Percentiles rank a stretch among this genome's conserved stretches.
These are phyloP conservation scores for Bodo saltans DNA, from an alignment of 78 protist species.

Conservation along the genomic window DNA sequence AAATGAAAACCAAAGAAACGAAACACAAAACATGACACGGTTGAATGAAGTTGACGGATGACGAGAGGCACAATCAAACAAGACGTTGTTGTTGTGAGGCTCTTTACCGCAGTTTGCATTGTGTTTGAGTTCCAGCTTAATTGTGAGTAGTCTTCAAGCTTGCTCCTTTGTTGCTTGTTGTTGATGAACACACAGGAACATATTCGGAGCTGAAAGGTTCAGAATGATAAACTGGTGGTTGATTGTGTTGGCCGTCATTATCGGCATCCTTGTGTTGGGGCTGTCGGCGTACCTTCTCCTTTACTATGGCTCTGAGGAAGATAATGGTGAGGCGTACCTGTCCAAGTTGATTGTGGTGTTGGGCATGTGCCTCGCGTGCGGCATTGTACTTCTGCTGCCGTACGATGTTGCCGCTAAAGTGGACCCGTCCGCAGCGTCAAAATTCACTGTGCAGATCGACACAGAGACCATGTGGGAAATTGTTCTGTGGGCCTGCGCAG, in stretches of 20 bases:
- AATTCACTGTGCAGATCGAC: background rate
- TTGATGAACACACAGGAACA: too few species aligned
- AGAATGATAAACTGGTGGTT: constrained; percentile 5
- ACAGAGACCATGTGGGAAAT: constrained; percentile 14
- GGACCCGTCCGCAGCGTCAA: background rate
- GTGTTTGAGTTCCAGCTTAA: too few species aligned
- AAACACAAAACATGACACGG: too few species aligned
- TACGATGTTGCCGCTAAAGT: constrained; percentile 11
- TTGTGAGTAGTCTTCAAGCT: too few species aligned
- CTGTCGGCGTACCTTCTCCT: constrained; percentile 26
- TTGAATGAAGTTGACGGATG: too few species aligned
- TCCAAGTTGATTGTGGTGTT: constrained; percentile 40
- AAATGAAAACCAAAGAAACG: too few species aligned
- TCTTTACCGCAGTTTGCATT: too few species aligned
- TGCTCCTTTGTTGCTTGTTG: too few species aligned
- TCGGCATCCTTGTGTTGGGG: background rate
- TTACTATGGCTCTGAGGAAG: constrained; percentile 41
- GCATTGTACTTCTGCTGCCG: constrained; percentile 36
- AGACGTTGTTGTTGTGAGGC: too few species aligned
- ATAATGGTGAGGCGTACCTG: constrained; percentile 28
- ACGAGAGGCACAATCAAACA: too few species aligned
- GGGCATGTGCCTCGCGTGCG: background rate
- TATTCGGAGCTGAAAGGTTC: too few species aligned
- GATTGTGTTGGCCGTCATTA: background rate
- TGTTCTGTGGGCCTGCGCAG: background rate